Evolutionary conservation across 768 basidiomycete species (phyloP), one percentile per base, ranked within the genome.

Genomic region (Gautieria morchelliformis): DNA sequence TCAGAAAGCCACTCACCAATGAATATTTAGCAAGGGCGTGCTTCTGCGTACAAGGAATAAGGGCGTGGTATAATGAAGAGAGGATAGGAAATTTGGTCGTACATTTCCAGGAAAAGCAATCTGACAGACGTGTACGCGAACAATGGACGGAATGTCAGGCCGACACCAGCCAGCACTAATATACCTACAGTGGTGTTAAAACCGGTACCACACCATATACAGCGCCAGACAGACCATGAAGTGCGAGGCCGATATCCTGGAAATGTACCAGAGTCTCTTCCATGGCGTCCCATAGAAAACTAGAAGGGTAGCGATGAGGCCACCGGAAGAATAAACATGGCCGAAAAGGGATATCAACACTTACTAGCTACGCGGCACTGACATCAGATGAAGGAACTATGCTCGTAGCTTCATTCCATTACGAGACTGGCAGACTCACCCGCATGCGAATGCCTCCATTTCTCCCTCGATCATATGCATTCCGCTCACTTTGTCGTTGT

Each of bases 11-110:
- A 10, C 74, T 59, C 62, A 91, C 90, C 90, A 93, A 61, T 93
- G 89, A 55, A 89, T 81, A 63, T 95, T 88, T 60, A 95, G 74
- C 71, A 94, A 92, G 58, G 92, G 80, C 0, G 92, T 94, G 72
- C 84, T 87, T 71, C 83, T 84, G 59, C 17, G 51, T 47, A 17
- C 20, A n/a, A 17, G n/a, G 4, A 30, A 22, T 30, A 6, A 9
- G 8, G 8, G 35, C 10, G 24, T 49, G 1, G 22, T 7, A 2
- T 17, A 12, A 49, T 2, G 27, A 24, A 24, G 24, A 33, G 24
- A 30, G 27, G 4, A 24, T 48, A 20, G 20, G 39, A n/a, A 10
- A 45, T 39, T 27, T 17, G 17, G 15, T 19, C 81, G 53, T 69
- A 85, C 76, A 81, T 73, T 70, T 93, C 92, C 91, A 90, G 92